A percentile compares a stretch with the other conserved stretches of the same genome.
phyloP scores from a whole-genome alignment of 2,329 filamentous ascomycete genomes.

The Albifimbria verrucaria region DNA sequence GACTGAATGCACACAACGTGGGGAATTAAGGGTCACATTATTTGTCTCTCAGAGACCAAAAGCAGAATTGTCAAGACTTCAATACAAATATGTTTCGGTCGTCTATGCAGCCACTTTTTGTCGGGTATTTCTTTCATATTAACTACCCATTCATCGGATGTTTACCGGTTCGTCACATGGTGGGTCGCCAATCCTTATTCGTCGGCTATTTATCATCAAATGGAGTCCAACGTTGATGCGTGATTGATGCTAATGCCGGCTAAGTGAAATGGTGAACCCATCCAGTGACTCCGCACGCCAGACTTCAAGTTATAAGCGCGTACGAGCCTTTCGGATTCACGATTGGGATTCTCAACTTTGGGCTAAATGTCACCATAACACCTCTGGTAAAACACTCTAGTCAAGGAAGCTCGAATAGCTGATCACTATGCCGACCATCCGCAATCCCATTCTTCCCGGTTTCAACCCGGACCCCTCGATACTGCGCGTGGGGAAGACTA shows the following conservation, averaged over 20 bases:
- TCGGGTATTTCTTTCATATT: neutral
- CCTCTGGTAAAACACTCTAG: neutral
- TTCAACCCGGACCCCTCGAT: constrained; percentile 56
- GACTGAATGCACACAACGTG: too few species aligned
- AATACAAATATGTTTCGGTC: too few species aligned
- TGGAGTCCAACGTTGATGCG: neutral
- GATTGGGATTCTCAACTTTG: neutral
- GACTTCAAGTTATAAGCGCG: neutral
- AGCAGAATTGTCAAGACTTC: too few species aligned
- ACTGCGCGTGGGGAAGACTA: constrained; percentile 49
- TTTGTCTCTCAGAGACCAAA: too few species aligned
- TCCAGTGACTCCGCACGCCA: neutral
- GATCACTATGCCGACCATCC: constrained; percentile 41
- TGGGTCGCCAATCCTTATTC: neutral
- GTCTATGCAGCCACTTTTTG: neutral
- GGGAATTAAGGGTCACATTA: too few species aligned
- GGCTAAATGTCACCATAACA: neutral
- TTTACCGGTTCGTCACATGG: neutral
- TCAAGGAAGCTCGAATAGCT: neutral
- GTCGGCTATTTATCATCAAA: neutral
- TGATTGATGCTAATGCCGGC: neutral
- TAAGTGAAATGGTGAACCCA: neutral
- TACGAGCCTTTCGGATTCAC: neutral
- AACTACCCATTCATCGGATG: neutral
- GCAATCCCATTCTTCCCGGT: constrained; percentile 54